These are phyloP conservation scores for Phaeosphaeria sp. DNA, from an alignment of 2,329 filamentous ascomycete genomes.

Conservation along the genomic window DNA sequence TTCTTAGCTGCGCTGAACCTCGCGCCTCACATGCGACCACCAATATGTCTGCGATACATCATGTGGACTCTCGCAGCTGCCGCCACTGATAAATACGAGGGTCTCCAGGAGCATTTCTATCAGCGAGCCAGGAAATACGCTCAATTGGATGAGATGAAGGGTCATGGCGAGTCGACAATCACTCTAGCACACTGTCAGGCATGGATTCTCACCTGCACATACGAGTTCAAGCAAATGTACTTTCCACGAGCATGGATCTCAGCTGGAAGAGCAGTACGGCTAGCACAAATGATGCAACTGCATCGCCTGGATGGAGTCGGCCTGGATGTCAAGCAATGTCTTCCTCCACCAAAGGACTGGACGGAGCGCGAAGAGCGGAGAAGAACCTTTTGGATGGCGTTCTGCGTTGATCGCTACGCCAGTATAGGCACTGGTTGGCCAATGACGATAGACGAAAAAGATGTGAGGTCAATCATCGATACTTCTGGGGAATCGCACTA, in stretches of 20 bases:
- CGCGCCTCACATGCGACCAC: slow-evolving; percentile 83
- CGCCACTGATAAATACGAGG: slow-evolving; percentile 79
- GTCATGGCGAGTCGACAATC: slow-evolving; percentile 87
- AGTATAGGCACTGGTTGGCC: slow-evolving; percentile 98
- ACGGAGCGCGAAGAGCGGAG: slow-evolving; percentile 90
- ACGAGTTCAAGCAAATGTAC: slow-evolving; percentile 98
- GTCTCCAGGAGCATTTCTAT: slow-evolving; percentile 88
- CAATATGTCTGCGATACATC: slow-evolving; percentile 86
- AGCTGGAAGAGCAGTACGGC: slow-evolving; percentile 77
- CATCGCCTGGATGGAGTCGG: slow-evolving; percentile 84
- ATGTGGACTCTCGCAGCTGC: slow-evolving; percentile 96
- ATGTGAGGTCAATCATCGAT: slow-evolving; percentile 59
- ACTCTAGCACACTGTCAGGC: slow-evolving; percentile 86
- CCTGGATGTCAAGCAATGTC: slow-evolving; percentile 89
- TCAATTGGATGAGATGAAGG: slow-evolving; percentile 88
- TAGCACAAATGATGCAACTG: slow-evolving; percentile 91
- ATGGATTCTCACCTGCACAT: slow-evolving; percentile 78
- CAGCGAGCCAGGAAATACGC: slow-evolving; percentile 87
- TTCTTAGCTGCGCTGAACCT: slow-evolving; percentile 90
- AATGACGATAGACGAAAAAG: slow-evolving; percentile 88
- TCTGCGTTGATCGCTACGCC: slow-evolving; percentile 87
- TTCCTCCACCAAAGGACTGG: slow-evolving; percentile 88
- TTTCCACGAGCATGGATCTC: slow-evolving; percentile 97
- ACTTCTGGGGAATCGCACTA: slow-evolving; percentile 4
- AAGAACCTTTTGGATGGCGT: slow-evolving; percentile 94